Percentiles rank a stretch among this genome's conserved stretches.
These are phyloP conservation scores for Crithidia mellificae DNA, from an alignment of 208 protist species.

Conservation along the genomic window DNA sequence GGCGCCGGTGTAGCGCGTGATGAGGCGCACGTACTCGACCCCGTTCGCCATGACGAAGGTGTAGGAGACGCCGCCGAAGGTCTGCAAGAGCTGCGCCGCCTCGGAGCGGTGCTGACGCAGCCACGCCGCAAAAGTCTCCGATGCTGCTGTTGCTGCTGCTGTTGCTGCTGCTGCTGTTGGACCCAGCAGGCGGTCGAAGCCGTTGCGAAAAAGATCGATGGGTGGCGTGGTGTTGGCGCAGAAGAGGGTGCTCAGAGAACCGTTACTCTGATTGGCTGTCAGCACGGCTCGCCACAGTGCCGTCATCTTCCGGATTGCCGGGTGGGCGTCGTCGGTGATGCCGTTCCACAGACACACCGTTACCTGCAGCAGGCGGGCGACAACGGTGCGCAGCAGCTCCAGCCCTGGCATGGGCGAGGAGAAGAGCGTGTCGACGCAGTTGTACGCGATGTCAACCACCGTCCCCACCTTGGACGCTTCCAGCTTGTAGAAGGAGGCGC, in stretches of 20 bases:
- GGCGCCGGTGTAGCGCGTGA: slow-evolving; percentile 11
- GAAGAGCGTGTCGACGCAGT: slow-evolving; percentile 46
- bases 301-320: slow-evolving; percentile 31
- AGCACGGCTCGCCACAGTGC: slow-evolving; percentile 46
- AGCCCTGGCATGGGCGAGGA: slow-evolving; percentile 41
- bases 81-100: slow-evolving; percentile 28
- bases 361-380: slow-evolving; percentile 49
- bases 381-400: slow-evolving; percentile 47
- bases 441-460: slow-evolving; percentile 50
- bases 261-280: slow-evolving; percentile 27
- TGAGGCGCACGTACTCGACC: slow-evolving; percentile 29
- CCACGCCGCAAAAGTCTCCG: slow-evolving; percentile 33
- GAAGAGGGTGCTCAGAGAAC: slow-evolving; percentile 19
- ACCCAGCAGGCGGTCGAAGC: slow-evolving; percentile 38
- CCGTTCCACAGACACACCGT: slow-evolving; percentile 35
- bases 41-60: slow-evolving; percentile 30
- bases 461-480: slow-evolving; percentile 34
- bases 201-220: slow-evolving; percentile 16
- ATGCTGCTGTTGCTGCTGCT: background rate
- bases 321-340: slow-evolving; percentile 13
- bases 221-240: slow-evolving; percentile 3
- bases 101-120: slow-evolving; percentile 23
- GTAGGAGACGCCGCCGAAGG: slow-evolving; percentile 24
- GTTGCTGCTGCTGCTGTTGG: background rate
- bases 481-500: slow-evolving; percentile 37